Evolutionary conservation across 169 alveolate genomes (phyloP).

Genomic region (Theileria orientalis): DNA sequence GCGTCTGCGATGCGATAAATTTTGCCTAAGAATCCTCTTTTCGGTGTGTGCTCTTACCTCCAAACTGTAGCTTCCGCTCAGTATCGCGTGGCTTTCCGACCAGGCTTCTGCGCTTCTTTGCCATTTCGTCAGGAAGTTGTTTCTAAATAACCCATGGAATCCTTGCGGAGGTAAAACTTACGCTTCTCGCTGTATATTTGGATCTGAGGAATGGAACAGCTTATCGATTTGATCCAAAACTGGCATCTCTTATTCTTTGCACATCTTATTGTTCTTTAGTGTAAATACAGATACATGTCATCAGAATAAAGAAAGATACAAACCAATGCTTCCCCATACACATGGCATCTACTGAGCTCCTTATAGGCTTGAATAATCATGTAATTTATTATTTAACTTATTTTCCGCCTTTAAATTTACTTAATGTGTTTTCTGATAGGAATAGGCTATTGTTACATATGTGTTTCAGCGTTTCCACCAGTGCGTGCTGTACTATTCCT

Average conservation of each 20-base stretch:
- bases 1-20: slow-evolving; percentile 61
- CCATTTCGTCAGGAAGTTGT: slow-evolving; percentile 49
- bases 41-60: slow-evolving; percentile 24
- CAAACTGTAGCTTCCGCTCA: slow-evolving; percentile 13
- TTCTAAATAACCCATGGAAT: slow-evolving; percentile 6
- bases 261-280: too few relatives aligned
- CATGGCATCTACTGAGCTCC: not conserved
- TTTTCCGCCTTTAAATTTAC: not conserved
- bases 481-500: slow-evolving; percentile 46
- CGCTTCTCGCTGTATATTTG: slow-evolving; percentile 57
- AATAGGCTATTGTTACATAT: not conserved
- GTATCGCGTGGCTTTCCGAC: slow-evolving; percentile 50
- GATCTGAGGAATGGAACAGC: slow-evolving; percentile 40
- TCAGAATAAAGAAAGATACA: not conserved
- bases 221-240: slow-evolving; percentile 48
- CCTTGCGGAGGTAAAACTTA: slow-evolving; percentile 5
- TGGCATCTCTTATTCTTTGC: slow-evolving; percentile 20
- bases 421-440: slow-evolving; percentile 4
- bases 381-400: not conserved
- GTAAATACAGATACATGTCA: not conserved
- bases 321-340: not conserved
- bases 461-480: slow-evolving; percentile 37
- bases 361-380: too few relatives aligned
- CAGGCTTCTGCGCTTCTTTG: slow-evolving; percentile 61
- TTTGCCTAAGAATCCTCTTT: slow-evolving; percentile 30